Percentiles rank a stretch among this genome's conserved stretches.
Evolutionary conservation across 805 yeast species (phyloP).

Genomic region (Zygosaccharomyces siamensis): DNA sequence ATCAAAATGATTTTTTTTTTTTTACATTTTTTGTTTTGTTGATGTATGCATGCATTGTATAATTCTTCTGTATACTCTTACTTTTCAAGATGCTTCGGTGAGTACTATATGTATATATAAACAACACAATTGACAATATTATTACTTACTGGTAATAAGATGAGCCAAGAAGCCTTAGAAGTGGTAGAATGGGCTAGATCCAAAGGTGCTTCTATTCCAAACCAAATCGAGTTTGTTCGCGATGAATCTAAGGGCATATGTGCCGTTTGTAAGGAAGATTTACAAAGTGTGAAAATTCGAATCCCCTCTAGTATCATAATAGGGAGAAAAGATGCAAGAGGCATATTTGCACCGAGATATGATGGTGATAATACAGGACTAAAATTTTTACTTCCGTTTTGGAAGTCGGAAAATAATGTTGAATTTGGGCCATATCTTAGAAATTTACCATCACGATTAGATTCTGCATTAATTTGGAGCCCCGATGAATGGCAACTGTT

Average conservation of each 20-base stretch:
- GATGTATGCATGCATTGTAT: not conserved
- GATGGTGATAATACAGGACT: conserved; percentile 33
- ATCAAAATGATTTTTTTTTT: not conserved
- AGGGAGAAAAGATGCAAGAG: conserved; percentile 21
- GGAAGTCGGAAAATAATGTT: conserved; percentile 35
- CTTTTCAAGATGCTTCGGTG: too few species aligned
- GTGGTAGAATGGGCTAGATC: conserved; percentile 37
- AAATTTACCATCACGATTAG: conserved; percentile 45
- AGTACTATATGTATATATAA: not conserved
- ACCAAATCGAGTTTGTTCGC: conserved; percentile 33
- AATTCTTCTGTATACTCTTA: not conserved
- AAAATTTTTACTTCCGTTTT: conserved; percentile 39
- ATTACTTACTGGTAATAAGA: not conserved
- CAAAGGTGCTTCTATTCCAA: conserved; percentile 37
- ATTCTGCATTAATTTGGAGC: conserved; percentile 61
- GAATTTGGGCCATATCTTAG: conserved; percentile 44
- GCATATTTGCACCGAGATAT: conserved; percentile 20
- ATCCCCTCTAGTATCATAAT: conserved; percentile 34
- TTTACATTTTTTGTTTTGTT: not conserved
- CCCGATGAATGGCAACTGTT: conserved; percentile 47
- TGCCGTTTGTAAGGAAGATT: conserved; percentile 26
- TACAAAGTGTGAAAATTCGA: conserved; percentile 25
- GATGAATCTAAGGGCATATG: conserved; percentile 37
- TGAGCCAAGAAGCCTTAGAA: not conserved
- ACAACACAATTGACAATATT: too few species aligned